Evolutionary conservation across 768 basidiomycete species (phyloP).

Genomic region (Hygrophorus pudorinus): DNA sequence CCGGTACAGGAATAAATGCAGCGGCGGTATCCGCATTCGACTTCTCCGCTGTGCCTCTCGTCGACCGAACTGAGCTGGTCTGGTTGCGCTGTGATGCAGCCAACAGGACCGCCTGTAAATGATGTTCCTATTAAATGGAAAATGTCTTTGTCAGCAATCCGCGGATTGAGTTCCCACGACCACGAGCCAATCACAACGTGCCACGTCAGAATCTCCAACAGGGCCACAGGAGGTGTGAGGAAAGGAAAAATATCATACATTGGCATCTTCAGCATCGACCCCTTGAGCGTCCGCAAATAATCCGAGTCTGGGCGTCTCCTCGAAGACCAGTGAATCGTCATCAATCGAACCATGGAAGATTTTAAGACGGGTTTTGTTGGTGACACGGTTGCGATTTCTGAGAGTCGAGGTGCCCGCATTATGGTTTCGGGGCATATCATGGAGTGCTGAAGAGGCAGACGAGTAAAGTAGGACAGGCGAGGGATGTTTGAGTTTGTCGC

Average conservation of each 20-base stretch:
- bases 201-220: slow-evolving; percentile 18
- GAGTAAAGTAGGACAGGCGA: slow-evolving; percentile 20
- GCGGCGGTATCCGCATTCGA: slow-evolving; percentile 33
- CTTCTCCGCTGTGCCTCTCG: slow-evolving; percentile 24
- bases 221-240: slow-evolving; percentile 9
- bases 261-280: slow-evolving; percentile 89
- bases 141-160: slow-evolving; percentile 33
- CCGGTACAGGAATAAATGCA: slow-evolving; percentile 88
- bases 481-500: not conserved
- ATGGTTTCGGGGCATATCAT: slow-evolving; percentile 84
- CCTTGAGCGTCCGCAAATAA: slow-evolving; percentile 56
- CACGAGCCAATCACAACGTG: slow-evolving; percentile 34
- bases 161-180: slow-evolving; percentile 35
- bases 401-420: slow-evolving; percentile 69
- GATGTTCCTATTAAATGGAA: slow-evolving; percentile 35
- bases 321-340: slow-evolving; percentile 67
- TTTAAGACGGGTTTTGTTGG: slow-evolving; percentile 85
- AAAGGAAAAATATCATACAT: slow-evolving; percentile 50
- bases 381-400: slow-evolving; percentile 83
- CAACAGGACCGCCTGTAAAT: slow-evolving; percentile 40
- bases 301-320: slow-evolving; percentile 76
- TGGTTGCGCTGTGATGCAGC: slow-evolving; percentile 28
- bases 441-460: slow-evolving; percentile 33
- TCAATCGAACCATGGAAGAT: slow-evolving; percentile 77
- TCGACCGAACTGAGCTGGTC: slow-evolving; percentile 17